Conservation (phyloP, 169 alveolate species). For the Amoebophrya sp. region DNA sequence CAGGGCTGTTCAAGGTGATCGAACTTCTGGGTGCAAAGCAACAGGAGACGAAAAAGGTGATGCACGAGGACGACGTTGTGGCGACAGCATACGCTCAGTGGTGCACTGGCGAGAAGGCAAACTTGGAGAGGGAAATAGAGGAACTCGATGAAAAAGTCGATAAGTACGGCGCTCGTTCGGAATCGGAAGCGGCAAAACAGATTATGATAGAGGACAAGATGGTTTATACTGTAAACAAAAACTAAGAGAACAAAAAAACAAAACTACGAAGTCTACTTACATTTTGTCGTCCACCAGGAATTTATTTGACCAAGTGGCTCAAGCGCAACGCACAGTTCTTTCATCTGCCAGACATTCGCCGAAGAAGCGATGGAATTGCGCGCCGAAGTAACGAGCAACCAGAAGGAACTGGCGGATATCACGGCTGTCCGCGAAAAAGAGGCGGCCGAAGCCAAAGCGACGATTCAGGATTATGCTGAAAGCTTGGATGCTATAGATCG, state of each 20-base stretch:
- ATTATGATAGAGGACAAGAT: no score
- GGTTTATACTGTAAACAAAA: no score
- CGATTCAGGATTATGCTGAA: background rate
- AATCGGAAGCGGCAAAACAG: background rate
- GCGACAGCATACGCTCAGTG: background rate
- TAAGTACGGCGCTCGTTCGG: background rate
- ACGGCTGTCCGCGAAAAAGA: background rate
- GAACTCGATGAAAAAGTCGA: background rate
- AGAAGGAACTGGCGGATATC: background rate
- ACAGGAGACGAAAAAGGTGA: background rate
- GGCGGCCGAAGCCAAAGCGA: slow-evolving; percentile 22
- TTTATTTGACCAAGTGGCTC: no score
- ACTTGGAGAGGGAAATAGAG: background rate
- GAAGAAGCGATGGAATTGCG: background rate
- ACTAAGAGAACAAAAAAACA: no score
- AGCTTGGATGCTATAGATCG: background rate
- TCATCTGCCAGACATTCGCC: background rate
- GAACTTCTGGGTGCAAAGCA: background rate
- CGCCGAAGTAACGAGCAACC: background rate
- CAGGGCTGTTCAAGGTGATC: background rate
- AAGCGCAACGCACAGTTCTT: no score
- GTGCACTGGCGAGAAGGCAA: background rate
- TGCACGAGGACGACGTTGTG: background rate
- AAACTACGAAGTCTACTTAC: no score
- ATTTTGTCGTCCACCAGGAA: no score